phyloP scores from a whole-genome alignment of 129 eudicot species.

The Centaurea solstitialis region DNA sequence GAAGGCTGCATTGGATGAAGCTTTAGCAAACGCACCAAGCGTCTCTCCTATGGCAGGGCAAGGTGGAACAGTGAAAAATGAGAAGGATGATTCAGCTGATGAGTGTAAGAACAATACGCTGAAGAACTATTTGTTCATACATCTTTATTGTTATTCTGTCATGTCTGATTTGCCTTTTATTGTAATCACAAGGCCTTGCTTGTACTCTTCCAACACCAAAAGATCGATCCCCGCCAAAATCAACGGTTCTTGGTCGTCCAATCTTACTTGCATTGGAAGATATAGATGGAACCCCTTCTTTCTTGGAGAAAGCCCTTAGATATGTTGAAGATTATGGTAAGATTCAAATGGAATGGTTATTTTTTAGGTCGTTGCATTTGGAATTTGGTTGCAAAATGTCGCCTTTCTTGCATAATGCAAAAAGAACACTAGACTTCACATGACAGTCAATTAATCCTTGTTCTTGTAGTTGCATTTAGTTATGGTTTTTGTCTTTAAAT shows the following conservation, averaged over 20 bases:
- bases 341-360: background rate
- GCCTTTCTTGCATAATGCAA: background rate
- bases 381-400: background rate
- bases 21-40: conserved; percentile 81
- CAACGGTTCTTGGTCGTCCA: conserved; percentile 84
- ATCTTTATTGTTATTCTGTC: background rate
- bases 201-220: conserved; percentile 45
- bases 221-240: conserved; percentile 53
- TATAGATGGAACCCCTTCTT: conserved; percentile 91
- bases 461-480: background rate
- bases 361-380: background rate
- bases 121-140: conserved; percentile 8
- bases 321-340: conserved; percentile 83
- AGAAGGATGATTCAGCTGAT: conserved; percentile 57
- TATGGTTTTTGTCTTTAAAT: conserved; percentile 9
- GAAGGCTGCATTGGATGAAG: conserved; percentile 90
- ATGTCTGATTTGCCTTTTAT: background rate
- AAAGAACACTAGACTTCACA: background rate
- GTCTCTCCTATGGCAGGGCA: conserved; percentile 52
- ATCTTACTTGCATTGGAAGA: conserved; percentile 95
- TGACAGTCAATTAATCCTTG: background rate
- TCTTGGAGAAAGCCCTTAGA: conserved; percentile 92
- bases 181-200: background rate
- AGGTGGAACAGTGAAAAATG: conserved; percentile 57
- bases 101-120: conserved; percentile 44